Evolutionary conservation across 495 filamentous ascomycete genomes (phyloP).

Genomic region (Beverwykella pulmonaria): DNA sequence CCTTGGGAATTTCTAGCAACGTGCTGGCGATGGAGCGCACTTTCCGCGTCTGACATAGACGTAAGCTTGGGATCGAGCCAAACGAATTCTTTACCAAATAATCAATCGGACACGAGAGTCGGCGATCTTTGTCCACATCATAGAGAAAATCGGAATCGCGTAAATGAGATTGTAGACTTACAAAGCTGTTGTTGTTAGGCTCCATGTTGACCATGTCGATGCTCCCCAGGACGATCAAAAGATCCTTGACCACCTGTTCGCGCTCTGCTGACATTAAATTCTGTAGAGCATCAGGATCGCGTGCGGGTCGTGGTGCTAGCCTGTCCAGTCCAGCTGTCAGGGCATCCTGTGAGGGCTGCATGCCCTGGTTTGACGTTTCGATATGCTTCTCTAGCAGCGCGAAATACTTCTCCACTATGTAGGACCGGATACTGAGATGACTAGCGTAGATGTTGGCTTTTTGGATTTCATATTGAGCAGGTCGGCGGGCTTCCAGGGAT

Average conservation of each 20-base stretch:
- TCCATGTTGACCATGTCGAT: conserved; percentile 82
- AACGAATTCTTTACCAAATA: not conserved
- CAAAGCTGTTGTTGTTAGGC: conserved; percentile 73
- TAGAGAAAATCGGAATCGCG: not conserved
- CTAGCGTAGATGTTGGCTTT: conserved; percentile 80
- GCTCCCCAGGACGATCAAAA: conserved; percentile 67
- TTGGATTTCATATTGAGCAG: conserved; percentile 79
- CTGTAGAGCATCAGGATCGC: conserved; percentile 45
- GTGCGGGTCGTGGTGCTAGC: conserved; percentile 24
- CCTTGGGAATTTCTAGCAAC: conserved; percentile 63
- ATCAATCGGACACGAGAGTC: conserved; percentile 49
- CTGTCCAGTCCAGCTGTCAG: conserved; percentile 38
- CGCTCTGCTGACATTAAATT: conserved; percentile 67
- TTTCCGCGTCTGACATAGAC: conserved; percentile 42
- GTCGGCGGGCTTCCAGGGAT: conserved; percentile 48
- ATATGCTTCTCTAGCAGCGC: conserved; percentile 35
- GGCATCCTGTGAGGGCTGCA: conserved; percentile 33
- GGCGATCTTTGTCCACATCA: conserved; percentile 45
- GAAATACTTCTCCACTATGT: conserved; percentile 78
- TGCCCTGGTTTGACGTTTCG: conserved; percentile 19
- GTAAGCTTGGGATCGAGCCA: not conserved
- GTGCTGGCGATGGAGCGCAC: conserved; percentile 78
- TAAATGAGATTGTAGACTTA: conserved; percentile 41
- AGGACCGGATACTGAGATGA: conserved; percentile 73
- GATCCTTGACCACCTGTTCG: conserved; percentile 72